Base-by-base conservation (phyloP, 192 early-diverging fungal genomes). In the Entomortierella chlamydospora region DNA sequence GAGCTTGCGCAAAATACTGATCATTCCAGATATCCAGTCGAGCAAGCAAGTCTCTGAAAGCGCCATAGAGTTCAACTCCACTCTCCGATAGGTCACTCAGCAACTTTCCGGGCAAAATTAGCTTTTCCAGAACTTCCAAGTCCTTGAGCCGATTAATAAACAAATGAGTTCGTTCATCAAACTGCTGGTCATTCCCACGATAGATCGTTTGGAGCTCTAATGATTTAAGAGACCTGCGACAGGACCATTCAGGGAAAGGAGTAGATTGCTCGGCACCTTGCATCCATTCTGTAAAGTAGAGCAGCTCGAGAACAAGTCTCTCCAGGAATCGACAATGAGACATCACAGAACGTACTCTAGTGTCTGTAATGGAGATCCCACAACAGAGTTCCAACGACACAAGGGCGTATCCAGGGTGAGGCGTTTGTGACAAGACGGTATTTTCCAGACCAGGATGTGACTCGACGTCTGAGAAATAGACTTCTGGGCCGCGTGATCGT, bases 21-120 rank as follows among this genome's bases (percentile, higher is more conserved):
- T 70, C 50, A 18, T 52, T 6, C 29, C 53, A 33, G 3, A 61
- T 6, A 9, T 71, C 69, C 30, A 71, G 12, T 22, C 55, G 51
- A 61, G 55, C 69, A 50, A 71, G 42, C 23, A 70, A 8, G 17
- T 31, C 58, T 13, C 31, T 53, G 42, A 71, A 71, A 2, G 26
- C 60, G 13, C 50, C 37, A 33, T 71, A 71, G 5, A 53, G 37
- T 0, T 42, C 37, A 31, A 33, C 5, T 23, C 43, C 59, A 49
- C 69, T 71, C 53, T 71, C 69, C 5, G 69, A 71, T 2, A 71
- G 39, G 9, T 71, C 69, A 26, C 60, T 62, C 51, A 71, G 39
- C 29, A 71, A 6, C 58, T 71, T 71, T 22, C 30, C 41, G 9
- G 69, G 69, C 12, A 71, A 18, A 8, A 54, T 34, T 28, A 71